Percentiles rank a stretch among this genome's conserved stretches.
These are phyloP conservation scores for Ajuga reptans DNA, from an alignment of 305 asterid genomes.

Conservation along the genomic window DNA sequence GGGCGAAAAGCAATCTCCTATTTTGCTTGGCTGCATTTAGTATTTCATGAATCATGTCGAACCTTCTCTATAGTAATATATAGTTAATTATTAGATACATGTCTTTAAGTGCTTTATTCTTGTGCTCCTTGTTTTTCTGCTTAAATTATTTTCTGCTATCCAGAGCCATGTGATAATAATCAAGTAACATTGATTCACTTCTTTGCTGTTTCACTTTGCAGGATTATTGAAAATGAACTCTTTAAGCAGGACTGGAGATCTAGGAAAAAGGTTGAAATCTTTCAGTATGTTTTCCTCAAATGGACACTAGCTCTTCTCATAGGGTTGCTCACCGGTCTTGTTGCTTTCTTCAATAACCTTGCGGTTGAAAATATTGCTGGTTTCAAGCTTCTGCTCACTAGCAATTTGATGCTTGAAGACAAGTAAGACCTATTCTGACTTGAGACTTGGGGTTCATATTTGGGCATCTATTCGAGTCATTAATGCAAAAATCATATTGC, in stretches of 20 bases:
- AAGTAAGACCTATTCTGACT: constrained; percentile 42
- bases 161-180: too few species aligned
- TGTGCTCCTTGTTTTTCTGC: not conserved
- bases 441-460: not conserved
- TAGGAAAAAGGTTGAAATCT: constrained; percentile 63
- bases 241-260: constrained; percentile 95
- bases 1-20: not conserved
- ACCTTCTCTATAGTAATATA: not conserved
- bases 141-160: not conserved
- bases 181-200: not conserved
- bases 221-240: constrained; percentile 80
- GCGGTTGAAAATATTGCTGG: constrained; percentile 92
- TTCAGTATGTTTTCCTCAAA: constrained; percentile 72
- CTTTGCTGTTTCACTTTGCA: constrained; percentile 31
- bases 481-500: not conserved
- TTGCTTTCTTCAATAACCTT: constrained; percentile 76
- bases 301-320: constrained; percentile 93
- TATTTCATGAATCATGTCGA: not conserved
- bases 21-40: not conserved
- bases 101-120: not conserved
- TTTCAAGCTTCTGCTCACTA: constrained; percentile 63
- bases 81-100: not conserved
- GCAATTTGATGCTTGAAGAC: constrained; percentile 52
- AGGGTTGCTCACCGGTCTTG: constrained; percentile 70
- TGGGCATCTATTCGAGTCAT: constrained; percentile 1